Conservation (phyloP, 768 basidiomycete genomes). For the Lentinula aciculospora region DNA sequence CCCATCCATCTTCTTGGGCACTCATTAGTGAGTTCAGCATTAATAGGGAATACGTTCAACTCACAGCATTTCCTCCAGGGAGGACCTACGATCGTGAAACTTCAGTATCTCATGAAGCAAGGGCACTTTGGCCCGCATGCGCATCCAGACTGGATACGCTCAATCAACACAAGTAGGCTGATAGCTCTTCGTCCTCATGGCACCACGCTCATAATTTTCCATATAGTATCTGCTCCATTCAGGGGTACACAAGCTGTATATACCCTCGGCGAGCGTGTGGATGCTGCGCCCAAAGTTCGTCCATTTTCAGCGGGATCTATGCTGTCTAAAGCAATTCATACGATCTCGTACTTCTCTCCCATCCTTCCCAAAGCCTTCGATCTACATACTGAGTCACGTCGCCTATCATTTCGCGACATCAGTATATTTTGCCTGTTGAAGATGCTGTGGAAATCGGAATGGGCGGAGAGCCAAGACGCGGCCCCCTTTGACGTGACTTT, state of each 20-base stretch:
- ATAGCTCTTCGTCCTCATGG: not conserved
- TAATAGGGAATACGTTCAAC: not conserved
- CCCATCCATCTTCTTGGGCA: conserved; percentile 48
- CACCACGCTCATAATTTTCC: not conserved
- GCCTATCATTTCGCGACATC: conserved; percentile 32
- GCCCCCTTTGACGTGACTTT: conserved; percentile 44
- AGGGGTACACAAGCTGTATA: conserved; percentile 45
- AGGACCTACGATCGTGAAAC: conserved; percentile 40
- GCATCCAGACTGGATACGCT: conserved; percentile 41
- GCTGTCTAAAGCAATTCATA: conserved; percentile 32
- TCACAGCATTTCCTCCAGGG: conserved; percentile 25
- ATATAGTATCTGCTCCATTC: conserved; percentile 40
- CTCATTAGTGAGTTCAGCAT: conserved; percentile 30
- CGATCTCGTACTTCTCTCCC: conserved; percentile 38
- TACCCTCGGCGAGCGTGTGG: conserved; percentile 34
- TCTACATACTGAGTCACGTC: conserved; percentile 37
- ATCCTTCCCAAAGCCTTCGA: conserved; percentile 30
- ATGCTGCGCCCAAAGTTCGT: conserved; percentile 34
- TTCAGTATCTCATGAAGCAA: conserved; percentile 33
- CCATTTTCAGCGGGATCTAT: conserved; percentile 33
- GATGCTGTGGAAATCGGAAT: conserved; percentile 41
- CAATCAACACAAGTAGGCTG: conserved; percentile 34
- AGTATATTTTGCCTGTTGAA: conserved; percentile 25
- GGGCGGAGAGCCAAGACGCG: conserved; percentile 42
- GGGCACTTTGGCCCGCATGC: conserved; percentile 35